These are phyloP conservation scores for Phytophthora citrophthora DNA, from an alignment of 352 stramenopile species.

Conservation along the genomic window DNA sequence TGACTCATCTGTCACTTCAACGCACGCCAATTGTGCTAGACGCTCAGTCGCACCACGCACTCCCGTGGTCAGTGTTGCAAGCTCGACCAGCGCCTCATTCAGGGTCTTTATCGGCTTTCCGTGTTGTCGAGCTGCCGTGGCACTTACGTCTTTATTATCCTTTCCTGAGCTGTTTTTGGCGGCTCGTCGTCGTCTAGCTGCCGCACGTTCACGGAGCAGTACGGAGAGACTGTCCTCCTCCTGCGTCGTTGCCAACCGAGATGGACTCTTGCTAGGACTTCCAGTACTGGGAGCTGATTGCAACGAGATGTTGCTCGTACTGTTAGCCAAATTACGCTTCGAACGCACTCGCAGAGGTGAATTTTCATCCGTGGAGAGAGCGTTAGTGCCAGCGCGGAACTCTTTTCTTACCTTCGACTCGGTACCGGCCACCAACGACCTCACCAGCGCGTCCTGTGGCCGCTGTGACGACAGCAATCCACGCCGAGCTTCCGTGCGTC, in stretches of 20 bases:
- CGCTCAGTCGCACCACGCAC: conserved; percentile 16
- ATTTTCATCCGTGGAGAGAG: conserved; percentile 1
- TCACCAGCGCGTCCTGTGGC: conserved; percentile 54
- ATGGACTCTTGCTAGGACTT: conserved; percentile 12
- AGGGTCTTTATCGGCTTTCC: conserved; percentile 1
- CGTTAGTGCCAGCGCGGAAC: conserved; percentile 8
- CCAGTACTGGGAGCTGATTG: conserved; percentile 6
- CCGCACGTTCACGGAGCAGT: conserved; percentile 27
- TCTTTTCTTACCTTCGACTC: conserved; percentile 56
- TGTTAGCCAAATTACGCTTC: conserved; percentile 19
- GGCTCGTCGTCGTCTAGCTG: conserved; percentile 12
- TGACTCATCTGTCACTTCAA: background rate
- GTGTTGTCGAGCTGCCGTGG: background rate
- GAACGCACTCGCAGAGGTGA: background rate
- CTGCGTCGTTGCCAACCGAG: conserved; percentile 5
- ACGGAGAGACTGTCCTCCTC: conserved; percentile 34
- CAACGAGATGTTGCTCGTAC: conserved; percentile 14
- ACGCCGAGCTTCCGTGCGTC: conserved; percentile 55
- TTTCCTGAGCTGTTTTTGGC: conserved; percentile 11
- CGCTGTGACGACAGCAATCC: conserved; percentile 56
- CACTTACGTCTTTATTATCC: background rate
- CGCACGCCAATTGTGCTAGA: conserved; percentile 7
- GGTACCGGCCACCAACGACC: conserved; percentile 43
- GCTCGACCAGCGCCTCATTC: conserved; percentile 16
- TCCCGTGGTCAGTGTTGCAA: conserved; percentile 13